Conservation (phyloP, 495 filamentous ascomycete genomes). For the Aspergillus indologenus region DNA sequence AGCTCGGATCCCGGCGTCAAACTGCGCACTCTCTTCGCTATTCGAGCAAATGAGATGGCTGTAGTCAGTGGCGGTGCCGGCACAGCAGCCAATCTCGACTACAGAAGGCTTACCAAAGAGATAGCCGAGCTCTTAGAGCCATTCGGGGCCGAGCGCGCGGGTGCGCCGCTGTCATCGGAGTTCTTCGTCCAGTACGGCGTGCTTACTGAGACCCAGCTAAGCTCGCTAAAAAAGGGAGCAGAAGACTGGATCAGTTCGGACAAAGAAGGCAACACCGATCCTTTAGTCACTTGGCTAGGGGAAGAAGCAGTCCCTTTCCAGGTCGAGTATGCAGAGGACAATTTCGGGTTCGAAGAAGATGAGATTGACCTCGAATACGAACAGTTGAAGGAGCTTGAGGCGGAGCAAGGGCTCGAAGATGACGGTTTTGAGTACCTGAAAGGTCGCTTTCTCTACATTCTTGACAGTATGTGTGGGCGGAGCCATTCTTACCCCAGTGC, state of each 20-base stretch:
- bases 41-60: constrained; percentile 37
- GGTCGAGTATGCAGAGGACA: constrained; percentile 35
- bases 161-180: constrained; percentile 20
- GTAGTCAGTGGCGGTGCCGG: constrained; percentile 33
- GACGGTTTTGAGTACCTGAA: constrained; percentile 55
- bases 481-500: constrained; percentile 3
- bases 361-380: constrained; percentile 66
- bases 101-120: constrained; percentile 42
- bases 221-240: constrained; percentile 56
- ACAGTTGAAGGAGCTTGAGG: constrained; percentile 61
- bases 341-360: constrained; percentile 53
- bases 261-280: constrained; percentile 36
- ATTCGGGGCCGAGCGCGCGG: constrained; percentile 32
- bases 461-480: constrained; percentile 46
- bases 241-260: constrained; percentile 46
- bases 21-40: constrained; percentile 63
- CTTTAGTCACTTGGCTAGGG: constrained; percentile 63
- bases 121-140: constrained; percentile 50
- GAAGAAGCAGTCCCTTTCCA: constrained; percentile 41
- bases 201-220: constrained; percentile 58
- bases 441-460: constrained; percentile 46
- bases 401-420: constrained; percentile 49
- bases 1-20: constrained; percentile 64
- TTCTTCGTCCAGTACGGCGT: constrained; percentile 50
- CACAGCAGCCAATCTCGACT: constrained; percentile 28